phyloP scores from a whole-genome alignment of 2,329 filamentous ascomycete genomes.

The Basipetospora sp. region DNA sequence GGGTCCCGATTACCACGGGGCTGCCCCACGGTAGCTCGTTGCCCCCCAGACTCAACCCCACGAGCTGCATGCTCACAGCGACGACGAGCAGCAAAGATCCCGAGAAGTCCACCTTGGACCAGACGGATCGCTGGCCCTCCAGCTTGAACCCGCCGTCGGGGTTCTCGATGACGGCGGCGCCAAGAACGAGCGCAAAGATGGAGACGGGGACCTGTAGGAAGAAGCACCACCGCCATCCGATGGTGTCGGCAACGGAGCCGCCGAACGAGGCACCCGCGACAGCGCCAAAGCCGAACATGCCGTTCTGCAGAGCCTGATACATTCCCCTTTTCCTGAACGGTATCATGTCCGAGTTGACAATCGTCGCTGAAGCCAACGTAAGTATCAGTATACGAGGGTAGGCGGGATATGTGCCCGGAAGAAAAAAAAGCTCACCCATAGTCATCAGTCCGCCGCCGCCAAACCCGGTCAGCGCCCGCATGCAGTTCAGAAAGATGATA shows the following conservation, averaged over 20 bases:
- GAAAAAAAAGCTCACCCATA: conserved; percentile 53
- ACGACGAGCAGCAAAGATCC: conserved; percentile 42
- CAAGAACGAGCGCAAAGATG: conserved; percentile 36
- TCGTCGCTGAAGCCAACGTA: conserved; percentile 16
- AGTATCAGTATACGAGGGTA: no score
- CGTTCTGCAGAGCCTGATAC: conserved; percentile 48
- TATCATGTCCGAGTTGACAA: conserved; percentile 51
- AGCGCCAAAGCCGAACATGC: conserved; percentile 45
- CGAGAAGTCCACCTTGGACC: conserved; percentile 33
- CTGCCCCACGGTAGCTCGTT: conserved; percentile 40
- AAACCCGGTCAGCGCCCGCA: conserved; percentile 52
- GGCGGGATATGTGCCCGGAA: no score
- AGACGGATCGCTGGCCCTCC: neutral
- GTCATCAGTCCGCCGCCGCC: conserved; percentile 56
- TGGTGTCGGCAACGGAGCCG: conserved; percentile 45
- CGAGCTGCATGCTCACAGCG: conserved; percentile 41
- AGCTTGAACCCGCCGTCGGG: neutral
- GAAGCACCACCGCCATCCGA: conserved; percentile 58
- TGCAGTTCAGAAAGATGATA: conserved; percentile 45
- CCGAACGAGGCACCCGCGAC: conserved; percentile 40
- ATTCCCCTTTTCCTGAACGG: conserved; percentile 39
- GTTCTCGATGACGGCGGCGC: conserved; percentile 32
- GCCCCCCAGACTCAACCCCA: conserved; percentile 40
- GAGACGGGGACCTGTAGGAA: conserved; percentile 47
- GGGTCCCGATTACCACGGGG: conserved; percentile 28